Conservation (phyloP, 2,329 filamentous ascomycete species). For the Didymella pomorum region DNA sequence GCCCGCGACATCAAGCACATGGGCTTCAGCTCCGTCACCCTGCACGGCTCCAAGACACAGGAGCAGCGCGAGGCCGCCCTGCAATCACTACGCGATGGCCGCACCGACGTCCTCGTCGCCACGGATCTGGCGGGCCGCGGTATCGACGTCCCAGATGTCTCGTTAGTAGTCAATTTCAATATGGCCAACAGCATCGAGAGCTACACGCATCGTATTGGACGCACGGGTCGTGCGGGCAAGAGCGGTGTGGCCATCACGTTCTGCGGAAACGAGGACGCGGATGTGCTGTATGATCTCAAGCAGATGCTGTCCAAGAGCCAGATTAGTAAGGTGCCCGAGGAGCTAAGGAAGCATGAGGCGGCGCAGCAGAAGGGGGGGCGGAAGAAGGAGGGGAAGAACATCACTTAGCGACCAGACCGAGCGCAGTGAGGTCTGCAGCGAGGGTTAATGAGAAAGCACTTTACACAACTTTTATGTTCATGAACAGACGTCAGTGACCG, state of each 20-base stretch:
- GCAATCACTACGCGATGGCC: slow-evolving; percentile 79
- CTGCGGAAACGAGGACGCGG: slow-evolving; percentile 85
- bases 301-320: slow-evolving; percentile 93
- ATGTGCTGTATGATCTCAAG: slow-evolving; percentile 92
- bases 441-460: too few species aligned
- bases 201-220: slow-evolving; percentile 95
- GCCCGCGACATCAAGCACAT: slow-evolving; percentile 93
- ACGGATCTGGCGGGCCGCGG: slow-evolving; percentile 95
- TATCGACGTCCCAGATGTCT: slow-evolving; percentile 96
- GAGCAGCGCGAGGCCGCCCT: slow-evolving; percentile 96
- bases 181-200: slow-evolving; percentile 93
- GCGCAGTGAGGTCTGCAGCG: too few species aligned
- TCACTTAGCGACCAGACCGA: too few species aligned
- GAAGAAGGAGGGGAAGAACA: slow-evolving; percentile 27
- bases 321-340: slow-evolving; percentile 89
- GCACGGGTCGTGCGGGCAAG: slow-evolving; percentile 97
- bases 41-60: slow-evolving; percentile 96
- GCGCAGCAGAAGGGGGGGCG: slow-evolving; percentile 78
- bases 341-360: slow-evolving; percentile 85
- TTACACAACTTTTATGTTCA: too few species aligned
- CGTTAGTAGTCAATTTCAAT: slow-evolving; percentile 97
- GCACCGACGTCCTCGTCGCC: slow-evolving; percentile 88
- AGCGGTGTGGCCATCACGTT: slow-evolving; percentile 96
- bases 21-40: slow-evolving; percentile 87
- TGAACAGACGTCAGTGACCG: too few species aligned